A percentile compares a stretch with the other conserved stretches of the same genome.
Evolutionary conservation across 306 rosid genomes (phyloP).

Genomic region (Urtica urens): DNA sequence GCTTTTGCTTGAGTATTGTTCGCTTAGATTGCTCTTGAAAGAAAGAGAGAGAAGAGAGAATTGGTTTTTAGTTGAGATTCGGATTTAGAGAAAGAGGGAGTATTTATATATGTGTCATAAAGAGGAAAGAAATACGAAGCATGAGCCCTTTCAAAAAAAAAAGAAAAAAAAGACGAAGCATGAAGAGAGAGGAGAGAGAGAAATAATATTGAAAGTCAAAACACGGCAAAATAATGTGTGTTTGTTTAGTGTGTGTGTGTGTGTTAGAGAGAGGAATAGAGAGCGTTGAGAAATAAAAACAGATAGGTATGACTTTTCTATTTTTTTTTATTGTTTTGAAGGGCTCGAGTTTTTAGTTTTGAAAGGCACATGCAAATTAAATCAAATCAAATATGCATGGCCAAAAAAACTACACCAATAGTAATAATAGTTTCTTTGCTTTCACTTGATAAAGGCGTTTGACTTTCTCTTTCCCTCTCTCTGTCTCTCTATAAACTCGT

Average conservation of each 20-base stretch:
- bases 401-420: background rate
- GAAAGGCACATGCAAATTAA: slow-evolving; percentile 16
- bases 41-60: too few relatives aligned
- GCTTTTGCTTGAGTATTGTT: background rate
- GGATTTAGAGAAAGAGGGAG: slow-evolving; percentile 2
- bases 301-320: slow-evolving; percentile 21
- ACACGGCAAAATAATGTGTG: slow-evolving; percentile 47
- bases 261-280: too few relatives aligned
- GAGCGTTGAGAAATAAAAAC: background rate
- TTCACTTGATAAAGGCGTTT: too few relatives aligned
- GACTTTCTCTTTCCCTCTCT: slow-evolving; percentile 9
- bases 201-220: slow-evolving; percentile 33
- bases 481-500: background rate
- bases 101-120: slow-evolving; percentile 26
- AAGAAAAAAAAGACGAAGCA: background rate
- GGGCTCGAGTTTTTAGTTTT: slow-evolving; percentile 26
- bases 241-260: too few relatives aligned
- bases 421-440: background rate
- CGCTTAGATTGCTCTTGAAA: slow-evolving; percentile 12
- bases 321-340: slow-evolving; percentile 17
- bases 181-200: slow-evolving; percentile 9
- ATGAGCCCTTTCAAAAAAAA: too few relatives aligned
- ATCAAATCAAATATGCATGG: slow-evolving; percentile 14
- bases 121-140: too few relatives aligned
- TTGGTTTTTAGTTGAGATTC: slow-evolving; percentile 6